Evolutionary conservation across 306 rosid species (phyloP).

Genomic region (Urtica urens): DNA sequence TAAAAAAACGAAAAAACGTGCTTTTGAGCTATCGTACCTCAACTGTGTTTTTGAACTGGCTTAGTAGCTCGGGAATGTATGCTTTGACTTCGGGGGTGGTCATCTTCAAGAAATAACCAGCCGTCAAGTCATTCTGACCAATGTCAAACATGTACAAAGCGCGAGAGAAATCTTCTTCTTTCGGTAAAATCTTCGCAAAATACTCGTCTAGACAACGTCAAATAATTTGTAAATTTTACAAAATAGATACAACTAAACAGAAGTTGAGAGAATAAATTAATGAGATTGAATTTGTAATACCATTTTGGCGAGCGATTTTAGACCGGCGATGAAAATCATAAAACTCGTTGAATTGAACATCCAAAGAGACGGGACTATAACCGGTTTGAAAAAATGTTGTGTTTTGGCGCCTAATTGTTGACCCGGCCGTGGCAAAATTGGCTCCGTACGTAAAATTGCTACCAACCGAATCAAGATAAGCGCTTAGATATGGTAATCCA

Average conservation of each 20-base stretch:
- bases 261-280: neutral
- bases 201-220: neutral
- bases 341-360: slow-evolving; percentile 20
- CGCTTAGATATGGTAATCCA: slow-evolving; percentile 13
- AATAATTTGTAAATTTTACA: too few relatives aligned
- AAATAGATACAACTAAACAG: too few relatives aligned
- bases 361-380: slow-evolving; percentile 30
- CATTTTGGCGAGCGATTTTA: slow-evolving; percentile 1
- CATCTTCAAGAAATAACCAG: slow-evolving; percentile 8
- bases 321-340: neutral
- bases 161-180: slow-evolving; percentile 11
- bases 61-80: slow-evolving; percentile 19
- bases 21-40: slow-evolving; percentile 16
- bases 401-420: slow-evolving; percentile 23
- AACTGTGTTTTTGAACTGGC: slow-evolving; percentile 12
- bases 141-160: slow-evolving; percentile 38
- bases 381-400: slow-evolving; percentile 1
- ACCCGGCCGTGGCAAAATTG: slow-evolving; percentile 28
- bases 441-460: slow-evolving; percentile 27
- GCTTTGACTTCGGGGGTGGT: slow-evolving; percentile 18
- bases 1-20: too few relatives aligned
- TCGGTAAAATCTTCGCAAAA: slow-evolving; percentile 11
- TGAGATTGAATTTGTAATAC: neutral
- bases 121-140: slow-evolving; percentile 33
- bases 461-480: slow-evolving; percentile 28